Conservation (phyloP, 306 rosid species). For the Quercus aquifolioides region DNA sequence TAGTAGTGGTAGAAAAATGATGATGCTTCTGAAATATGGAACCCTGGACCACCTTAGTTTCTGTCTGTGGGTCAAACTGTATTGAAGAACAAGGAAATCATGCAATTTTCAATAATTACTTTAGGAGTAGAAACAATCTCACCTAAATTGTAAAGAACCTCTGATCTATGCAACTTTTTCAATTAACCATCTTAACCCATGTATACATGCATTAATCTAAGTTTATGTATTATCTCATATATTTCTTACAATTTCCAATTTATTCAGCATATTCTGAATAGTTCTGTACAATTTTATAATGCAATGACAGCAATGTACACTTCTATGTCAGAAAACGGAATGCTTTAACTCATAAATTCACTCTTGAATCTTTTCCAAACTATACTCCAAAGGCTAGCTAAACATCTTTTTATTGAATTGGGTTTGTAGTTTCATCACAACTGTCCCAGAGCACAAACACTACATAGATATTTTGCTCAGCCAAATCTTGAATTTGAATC, state of each 20-base stretch:
- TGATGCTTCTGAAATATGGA: constrained; percentile 24
- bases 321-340: background rate
- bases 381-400: background rate
- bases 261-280: no score
- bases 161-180: background rate
- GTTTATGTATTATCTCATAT: background rate
- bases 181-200: background rate
- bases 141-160: background rate
- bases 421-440: background rate
- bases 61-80: constrained; percentile 6
- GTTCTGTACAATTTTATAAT: background rate
- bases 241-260: background rate
- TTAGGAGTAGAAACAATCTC: background rate
- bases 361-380: background rate
- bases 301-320: background rate
- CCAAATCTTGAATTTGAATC: background rate
- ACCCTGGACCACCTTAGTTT: constrained; percentile 16
- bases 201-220: no score
- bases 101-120: no score
- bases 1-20: constrained; percentile 25
- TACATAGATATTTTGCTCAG: background rate
- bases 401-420: background rate
- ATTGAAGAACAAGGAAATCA: background rate
- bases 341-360: no score
- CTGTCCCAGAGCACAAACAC: background rate